Evolutionary conservation across 2,329 filamentous ascomycete species (phyloP), one percentile per base, ranked within the genome.

Genomic region (Stromatinia cepivora): DNA sequence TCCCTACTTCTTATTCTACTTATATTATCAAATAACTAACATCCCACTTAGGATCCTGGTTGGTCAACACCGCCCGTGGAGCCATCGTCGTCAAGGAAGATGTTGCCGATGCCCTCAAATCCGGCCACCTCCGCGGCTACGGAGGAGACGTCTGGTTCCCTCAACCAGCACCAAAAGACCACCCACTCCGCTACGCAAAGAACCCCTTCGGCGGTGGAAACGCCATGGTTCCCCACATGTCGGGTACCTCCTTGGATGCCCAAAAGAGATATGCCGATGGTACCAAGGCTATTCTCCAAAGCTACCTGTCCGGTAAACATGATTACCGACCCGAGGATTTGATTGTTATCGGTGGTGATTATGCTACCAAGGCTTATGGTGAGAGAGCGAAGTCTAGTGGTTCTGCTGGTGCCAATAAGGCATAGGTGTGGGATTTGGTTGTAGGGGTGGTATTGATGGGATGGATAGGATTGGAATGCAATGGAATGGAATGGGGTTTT

Each of bases 71-170:
- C 46, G 95, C 95, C 76, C 95, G 95, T 81, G 95, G 95, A 78
- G 95, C 95, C 82, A 99, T 99, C 80, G 94, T 99, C 77, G 94
- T 98, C 84, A 98, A 98, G 89, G 94, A 98, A 84, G 95, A 98
- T 77, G 95, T 99, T 69, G 95, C 95, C 73, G 94, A 91, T 39
- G 95, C 95, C 63, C 88, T 99, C 81, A 93, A 94, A 86, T 88
- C 86, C 46, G 95, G 95, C 78, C 94, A 98, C 82, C 91, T 96
- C 79, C 90, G 91, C 78, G 92, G 92, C 75, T 96, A 96, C 84
- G 92, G 88, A 74, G 92, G 92, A 78, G 92, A 95, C 76, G 92
- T 95, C 78, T 98, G 94, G 94, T 77, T 78, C 92, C 94, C 94
- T 59, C 95, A 99, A 87, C 95, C 95, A 77, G 95, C 95, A 31